These are phyloP conservation scores for Scutellaria baicalensis DNA, from an alignment of 257 asterid species.

Conservation along the genomic window DNA sequence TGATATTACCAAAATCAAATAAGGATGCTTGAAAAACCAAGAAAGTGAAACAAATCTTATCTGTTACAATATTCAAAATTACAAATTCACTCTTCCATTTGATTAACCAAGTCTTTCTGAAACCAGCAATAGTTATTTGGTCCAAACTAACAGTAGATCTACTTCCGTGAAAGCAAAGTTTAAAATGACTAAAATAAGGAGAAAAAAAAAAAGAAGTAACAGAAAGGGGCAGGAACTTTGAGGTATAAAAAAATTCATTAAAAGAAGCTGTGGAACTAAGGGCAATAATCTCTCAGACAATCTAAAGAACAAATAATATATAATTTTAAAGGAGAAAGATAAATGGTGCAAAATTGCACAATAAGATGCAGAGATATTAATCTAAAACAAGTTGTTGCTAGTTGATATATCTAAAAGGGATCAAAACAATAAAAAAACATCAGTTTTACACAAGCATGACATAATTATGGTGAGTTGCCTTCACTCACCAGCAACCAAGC, in stretches of 20 bases:
- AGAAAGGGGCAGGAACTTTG: no score
- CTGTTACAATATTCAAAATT: background rate
- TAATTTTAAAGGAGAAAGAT: no score
- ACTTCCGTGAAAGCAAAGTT: background rate
- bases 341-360: background rate
- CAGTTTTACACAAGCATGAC: background rate
- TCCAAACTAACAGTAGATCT: background rate
- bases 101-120: background rate
- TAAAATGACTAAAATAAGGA: background rate
- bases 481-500: constrained; percentile 2
- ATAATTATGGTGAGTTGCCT: background rate
- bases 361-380: background rate
- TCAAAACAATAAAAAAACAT: background rate
- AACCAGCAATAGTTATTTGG: background rate
- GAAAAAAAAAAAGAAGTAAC: background rate
- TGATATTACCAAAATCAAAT: background rate
- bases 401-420: background rate
- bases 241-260: no score
- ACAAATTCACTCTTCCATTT: background rate
- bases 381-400: background rate
- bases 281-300: no score
- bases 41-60: no score
- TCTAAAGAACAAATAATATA: no score
- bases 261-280: no score
- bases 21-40: background rate